Conservation (phyloP, 371 early-diverging fungal genomes). For the Circinella minor region DNA sequence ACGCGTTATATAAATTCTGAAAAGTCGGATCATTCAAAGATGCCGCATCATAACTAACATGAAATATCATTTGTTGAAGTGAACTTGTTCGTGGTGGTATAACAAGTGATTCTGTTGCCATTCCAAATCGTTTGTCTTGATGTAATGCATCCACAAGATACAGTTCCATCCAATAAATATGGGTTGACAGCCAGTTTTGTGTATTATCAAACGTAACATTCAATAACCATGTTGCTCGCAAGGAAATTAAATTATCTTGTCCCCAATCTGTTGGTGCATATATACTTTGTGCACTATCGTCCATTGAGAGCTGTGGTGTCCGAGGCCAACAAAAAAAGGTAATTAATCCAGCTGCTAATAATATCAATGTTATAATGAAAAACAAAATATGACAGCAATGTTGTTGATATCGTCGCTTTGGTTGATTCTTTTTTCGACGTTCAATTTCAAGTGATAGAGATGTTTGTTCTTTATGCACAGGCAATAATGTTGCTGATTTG, state of each 20-base stretch:
- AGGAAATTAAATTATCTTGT: constrained; percentile 13
- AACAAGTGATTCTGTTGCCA: background rate
- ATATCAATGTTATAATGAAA: background rate
- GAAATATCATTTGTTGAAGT: constrained; percentile 14
- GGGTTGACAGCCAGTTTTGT: constrained; percentile 36
- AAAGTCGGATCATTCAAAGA: constrained; percentile 23
- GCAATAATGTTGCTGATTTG: background rate
- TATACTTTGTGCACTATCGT: constrained; percentile 11
- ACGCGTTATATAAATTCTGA: constrained; percentile 29
- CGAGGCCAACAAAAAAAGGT: constrained; percentile 37
- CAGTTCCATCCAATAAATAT: constrained; percentile 13
- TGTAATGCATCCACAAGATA: constrained; percentile 2
- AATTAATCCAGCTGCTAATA: constrained; percentile 4
- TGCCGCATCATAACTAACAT: constrained; percentile 18
- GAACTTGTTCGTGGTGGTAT: constrained; percentile 15
- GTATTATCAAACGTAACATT: constrained; percentile 35
- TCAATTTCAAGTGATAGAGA: background rate
- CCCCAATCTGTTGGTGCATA: constrained; percentile 28
- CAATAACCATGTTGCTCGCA: constrained; percentile 31
- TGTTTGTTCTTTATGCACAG: background rate
- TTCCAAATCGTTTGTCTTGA: constrained; percentile 2
- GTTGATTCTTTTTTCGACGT: background rate
- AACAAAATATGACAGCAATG: background rate
- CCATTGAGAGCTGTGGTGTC: constrained; percentile 17
- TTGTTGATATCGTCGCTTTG: background rate